Evolutionary conservation across 768 basidiomycete species (phyloP), one percentile per base, ranked within the genome.

Genomic region (Rhodotorula kratochvilovae): DNA sequence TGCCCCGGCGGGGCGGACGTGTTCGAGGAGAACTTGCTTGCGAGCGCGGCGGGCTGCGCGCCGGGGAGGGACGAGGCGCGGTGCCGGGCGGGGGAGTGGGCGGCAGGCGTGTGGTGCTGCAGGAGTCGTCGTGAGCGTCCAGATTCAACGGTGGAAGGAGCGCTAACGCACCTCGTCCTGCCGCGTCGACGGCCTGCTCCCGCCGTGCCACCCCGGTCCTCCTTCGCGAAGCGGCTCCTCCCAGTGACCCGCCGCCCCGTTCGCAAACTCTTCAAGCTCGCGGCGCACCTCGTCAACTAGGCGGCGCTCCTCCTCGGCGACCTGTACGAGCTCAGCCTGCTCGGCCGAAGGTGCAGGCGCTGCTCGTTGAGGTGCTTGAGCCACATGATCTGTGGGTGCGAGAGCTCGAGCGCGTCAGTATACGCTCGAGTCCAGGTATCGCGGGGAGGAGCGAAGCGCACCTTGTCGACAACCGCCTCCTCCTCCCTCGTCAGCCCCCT

Each of bases 1-100:
- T 33, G 12, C 11, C 51, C 39, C 10, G 23, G 27, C 0, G 31
- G 21, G 23, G 54, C 63, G 17, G 63, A 63, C n/a, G 53, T 55
- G 31, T 63, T 63, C 1, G 53, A n/a, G 27, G 63, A 63, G n/a
- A 63, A 63, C 29, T 25, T 39, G 53, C 63, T 63, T 21, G 29
- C 12, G n/a, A 35, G 17, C 39, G 54, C 36, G 33, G 7, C 35
- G 11, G 54, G 56, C 39, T 42, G 56, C 3, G 39, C 10, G 25
- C 23, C 27, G 35, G 3, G 25, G 35, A 36, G 35, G 3, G 8
- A 33, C 35, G 23, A 2, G 6, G 33, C 33, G 17, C 23, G 31
- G 21, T 21, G 15, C 2, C 17, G 45, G 43, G 19, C 2, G 43
- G 13, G 2, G 19, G 43, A 12, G 43, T 13, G 13, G 19, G 11